Conservation (phyloP, 495 filamentous ascomycete genomes). For the Apodospora peruviana region DNA sequence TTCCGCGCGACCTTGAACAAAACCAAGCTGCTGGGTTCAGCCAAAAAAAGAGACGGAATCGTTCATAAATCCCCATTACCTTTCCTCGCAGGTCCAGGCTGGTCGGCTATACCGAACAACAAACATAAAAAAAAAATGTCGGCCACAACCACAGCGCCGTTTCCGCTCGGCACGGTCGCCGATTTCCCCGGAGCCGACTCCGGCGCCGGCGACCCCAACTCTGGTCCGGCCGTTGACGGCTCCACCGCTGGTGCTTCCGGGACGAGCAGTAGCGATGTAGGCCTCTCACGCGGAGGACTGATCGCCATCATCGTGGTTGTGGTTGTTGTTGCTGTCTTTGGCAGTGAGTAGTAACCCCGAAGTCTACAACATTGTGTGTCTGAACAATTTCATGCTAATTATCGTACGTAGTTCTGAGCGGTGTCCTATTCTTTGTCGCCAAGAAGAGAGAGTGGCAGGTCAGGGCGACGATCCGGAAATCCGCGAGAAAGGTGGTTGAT, state of each 20-base stretch:
- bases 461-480: constrained; percentile 45
- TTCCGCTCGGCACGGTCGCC: constrained; percentile 34
- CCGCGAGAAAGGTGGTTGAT: constrained; percentile 46
- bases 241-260: constrained; percentile 52
- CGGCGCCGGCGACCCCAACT: constrained; percentile 10
- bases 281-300: constrained; percentile 52
- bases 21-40: too few species aligned
- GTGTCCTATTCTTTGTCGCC: constrained; percentile 48
- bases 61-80: too few species aligned
- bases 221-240: constrained; percentile 26
- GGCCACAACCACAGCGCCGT: constrained; percentile 7
- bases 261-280: constrained; percentile 39
- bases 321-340: constrained; percentile 49
- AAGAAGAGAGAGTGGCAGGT: constrained; percentile 55
- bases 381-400: not conserved
- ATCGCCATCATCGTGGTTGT: constrained; percentile 60
- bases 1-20: too few species aligned
- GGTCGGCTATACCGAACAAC: too few species aligned
- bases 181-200: constrained; percentile 9
- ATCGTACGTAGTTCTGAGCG: constrained; percentile 35
- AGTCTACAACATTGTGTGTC: not conserved
- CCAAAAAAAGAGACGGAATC: too few species aligned
- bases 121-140: too few species aligned
- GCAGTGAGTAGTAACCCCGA: constrained; percentile 37
- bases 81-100: too few species aligned